phyloP scores from a whole-genome alignment of 345 rosid genomes.

The Microcos paniculata region DNA sequence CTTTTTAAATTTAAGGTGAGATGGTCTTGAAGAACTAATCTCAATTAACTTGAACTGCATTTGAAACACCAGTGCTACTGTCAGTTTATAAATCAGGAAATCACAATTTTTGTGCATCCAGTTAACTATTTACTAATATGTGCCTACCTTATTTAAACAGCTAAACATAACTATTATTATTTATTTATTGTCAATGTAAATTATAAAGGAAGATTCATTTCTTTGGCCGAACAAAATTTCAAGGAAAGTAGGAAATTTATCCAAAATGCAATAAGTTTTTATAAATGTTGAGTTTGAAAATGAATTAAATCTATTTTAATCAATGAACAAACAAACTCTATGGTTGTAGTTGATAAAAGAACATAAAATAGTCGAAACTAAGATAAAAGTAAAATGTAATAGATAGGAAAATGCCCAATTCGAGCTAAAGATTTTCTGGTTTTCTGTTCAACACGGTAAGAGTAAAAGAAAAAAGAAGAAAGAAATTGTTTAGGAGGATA shows the following conservation, averaged over 20 bases:
- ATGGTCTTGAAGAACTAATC: conserved; percentile 25
- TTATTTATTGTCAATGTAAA: neutral
- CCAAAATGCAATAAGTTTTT: neutral
- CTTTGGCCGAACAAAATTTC: too few relatives aligned
- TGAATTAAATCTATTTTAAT: neutral
- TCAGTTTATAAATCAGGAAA: neutral
- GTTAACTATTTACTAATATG: neutral
- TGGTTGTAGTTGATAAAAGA: too few relatives aligned
- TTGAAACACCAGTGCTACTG: conserved; percentile 22
- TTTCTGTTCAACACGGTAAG: too few relatives aligned
- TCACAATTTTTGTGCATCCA: neutral
- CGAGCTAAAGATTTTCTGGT: neutral
- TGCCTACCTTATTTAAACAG: neutral
- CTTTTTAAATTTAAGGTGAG: conserved; percentile 31
- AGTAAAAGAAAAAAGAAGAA: neutral
- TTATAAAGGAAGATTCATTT: neutral
- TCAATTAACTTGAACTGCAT: conserved; percentile 42
- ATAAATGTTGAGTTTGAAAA: neutral
- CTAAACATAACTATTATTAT: neutral
- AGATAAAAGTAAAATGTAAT: neutral
- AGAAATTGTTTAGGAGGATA: neutral
- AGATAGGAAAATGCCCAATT: neutral
- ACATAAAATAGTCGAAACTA: neutral
- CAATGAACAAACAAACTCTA: too few relatives aligned
- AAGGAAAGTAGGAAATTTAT: neutral